phyloP scores from a whole-genome alignment of 2,329 filamentous ascomycete species.

The Fusarium piperis region DNA sequence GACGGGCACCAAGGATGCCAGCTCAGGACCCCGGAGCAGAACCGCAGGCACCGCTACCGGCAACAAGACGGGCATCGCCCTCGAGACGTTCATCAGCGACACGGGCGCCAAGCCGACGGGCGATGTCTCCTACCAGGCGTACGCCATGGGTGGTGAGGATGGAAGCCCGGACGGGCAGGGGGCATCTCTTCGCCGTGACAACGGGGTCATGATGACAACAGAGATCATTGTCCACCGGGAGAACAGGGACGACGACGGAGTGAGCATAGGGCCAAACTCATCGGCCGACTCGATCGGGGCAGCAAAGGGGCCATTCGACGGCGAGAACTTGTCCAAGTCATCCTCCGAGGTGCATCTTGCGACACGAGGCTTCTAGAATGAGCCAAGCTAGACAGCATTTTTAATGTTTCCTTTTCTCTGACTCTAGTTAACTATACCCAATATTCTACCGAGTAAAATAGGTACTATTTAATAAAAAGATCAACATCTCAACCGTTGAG shows the following conservation, averaged over 20 bases:
- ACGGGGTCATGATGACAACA: slow-evolving; percentile 41
- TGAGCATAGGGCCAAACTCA: slow-evolving; percentile 31
- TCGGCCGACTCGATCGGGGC: slow-evolving; percentile 19
- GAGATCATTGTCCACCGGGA: slow-evolving; percentile 37
- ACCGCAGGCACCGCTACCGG: slow-evolving; percentile 7
- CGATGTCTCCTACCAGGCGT: slow-evolving; percentile 37
- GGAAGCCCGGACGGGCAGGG: neutral
- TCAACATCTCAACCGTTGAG: neutral
- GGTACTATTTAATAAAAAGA: neutral
- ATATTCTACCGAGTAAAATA: neutral
- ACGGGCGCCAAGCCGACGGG: slow-evolving; percentile 5
- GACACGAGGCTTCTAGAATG: slow-evolving; percentile 30
- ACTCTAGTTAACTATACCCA: slow-evolving; percentile 24
- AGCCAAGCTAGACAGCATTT: neutral
- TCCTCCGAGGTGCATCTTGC: slow-evolving; percentile 41
- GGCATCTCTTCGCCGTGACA: neutral
- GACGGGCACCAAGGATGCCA: slow-evolving; percentile 38
- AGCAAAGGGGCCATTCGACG: slow-evolving; percentile 19
- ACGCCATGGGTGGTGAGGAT: slow-evolving; percentile 39
- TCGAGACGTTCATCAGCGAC: slow-evolving; percentile 36
- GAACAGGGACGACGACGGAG: slow-evolving; percentile 27
- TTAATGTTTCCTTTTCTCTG: neutral
- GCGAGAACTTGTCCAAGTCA: slow-evolving; percentile 35
- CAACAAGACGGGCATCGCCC: slow-evolving; percentile 25
- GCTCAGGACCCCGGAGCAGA: slow-evolving; percentile 37